Evolutionary conservation across 257 asterid species (phyloP), one percentile per base, ranked within the genome.

Genomic region (Apocynum venetum): DNA sequence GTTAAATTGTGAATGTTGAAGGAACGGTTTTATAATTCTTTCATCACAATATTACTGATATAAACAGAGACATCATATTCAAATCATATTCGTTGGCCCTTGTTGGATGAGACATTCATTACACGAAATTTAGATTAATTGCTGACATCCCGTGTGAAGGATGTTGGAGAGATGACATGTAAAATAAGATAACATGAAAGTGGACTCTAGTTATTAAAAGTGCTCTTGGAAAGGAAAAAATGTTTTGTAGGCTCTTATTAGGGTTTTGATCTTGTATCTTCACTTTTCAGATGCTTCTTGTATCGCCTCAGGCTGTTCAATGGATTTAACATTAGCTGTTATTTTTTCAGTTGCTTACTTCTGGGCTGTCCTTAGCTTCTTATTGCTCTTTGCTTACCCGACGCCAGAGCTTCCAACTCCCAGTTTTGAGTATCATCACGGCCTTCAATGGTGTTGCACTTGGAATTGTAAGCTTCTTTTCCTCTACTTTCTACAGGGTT

Each of bases 351-450:
- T 96, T 87, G 77, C 95, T 48, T 83, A 96, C 64, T 93, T 91
- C 84, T 96, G 99, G 97, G 84, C 89, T 10, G 88, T 86, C 41
- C 87, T 96, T 78, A 88, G 97, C 90, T 88, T 96, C 85, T 83
- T 93, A 85, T 82, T 96, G 85, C 91, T 96, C 84, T 96, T 96
- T 83, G 99, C 99, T 71, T 93, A 96, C 82, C 99, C 99, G 38
- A 91, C 93, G n/a, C 99, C 97, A 36, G 97, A 91, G 84, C 59
- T 85, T 78, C 90, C 96, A 35, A 96, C 98, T 41, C 99, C 98
- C 67, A 93, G 99, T 87, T 93, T 88, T 68, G 99, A 96, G 89
- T 96, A 80, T 79, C 94, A 93, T n/a, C 84, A 89, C 97, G 67
- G 96, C 99, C 80, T 90, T 96, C 88, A 77, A 83, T 48, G 99